Conservation (phyloP, 305 asterid species). For the Solanum hybrid region DNA sequence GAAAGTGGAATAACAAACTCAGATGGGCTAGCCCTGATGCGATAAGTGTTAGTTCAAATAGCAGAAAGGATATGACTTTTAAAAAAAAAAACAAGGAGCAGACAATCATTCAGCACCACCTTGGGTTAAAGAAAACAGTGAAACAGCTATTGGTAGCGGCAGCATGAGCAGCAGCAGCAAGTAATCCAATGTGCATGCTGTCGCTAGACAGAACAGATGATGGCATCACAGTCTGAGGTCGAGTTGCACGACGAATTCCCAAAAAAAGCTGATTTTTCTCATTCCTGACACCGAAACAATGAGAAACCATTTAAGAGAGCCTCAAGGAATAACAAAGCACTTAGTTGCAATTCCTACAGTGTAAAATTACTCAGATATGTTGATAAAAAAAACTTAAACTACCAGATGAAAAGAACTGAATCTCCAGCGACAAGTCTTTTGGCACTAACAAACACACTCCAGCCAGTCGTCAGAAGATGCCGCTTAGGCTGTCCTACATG, state of each 20-base stretch:
- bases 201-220: conserved; percentile 97
- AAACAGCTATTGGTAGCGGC: conserved; percentile 96
- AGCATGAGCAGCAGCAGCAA: conserved; percentile 99
- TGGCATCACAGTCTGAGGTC: conserved; percentile 97
- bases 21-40: conserved; percentile 35
- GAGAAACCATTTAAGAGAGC: background rate
- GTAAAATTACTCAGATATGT: background rate
- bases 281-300: conserved; percentile 41
- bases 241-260: conserved; percentile 87
- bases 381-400: background rate
- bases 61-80: background rate
- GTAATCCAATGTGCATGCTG: conserved; percentile 97
- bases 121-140: conserved; percentile 87
- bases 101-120: conserved; percentile 25
- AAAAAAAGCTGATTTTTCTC: conserved; percentile 89
- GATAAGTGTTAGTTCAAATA: conserved; percentile 14
- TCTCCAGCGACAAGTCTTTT: conserved; percentile 21
- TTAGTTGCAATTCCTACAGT: background rate
- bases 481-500: conserved; percentile 21
- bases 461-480: conserved; percentile 21
- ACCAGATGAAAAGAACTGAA: conserved; percentile 20
- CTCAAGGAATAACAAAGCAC: background rate
- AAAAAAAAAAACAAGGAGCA: background rate
- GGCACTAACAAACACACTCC: conserved; percentile 24
- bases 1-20: conserved; percentile 37